Base-by-base conservation (phyloP, 208 protist genomes). In the Trypanosoma theileri region DNA sequence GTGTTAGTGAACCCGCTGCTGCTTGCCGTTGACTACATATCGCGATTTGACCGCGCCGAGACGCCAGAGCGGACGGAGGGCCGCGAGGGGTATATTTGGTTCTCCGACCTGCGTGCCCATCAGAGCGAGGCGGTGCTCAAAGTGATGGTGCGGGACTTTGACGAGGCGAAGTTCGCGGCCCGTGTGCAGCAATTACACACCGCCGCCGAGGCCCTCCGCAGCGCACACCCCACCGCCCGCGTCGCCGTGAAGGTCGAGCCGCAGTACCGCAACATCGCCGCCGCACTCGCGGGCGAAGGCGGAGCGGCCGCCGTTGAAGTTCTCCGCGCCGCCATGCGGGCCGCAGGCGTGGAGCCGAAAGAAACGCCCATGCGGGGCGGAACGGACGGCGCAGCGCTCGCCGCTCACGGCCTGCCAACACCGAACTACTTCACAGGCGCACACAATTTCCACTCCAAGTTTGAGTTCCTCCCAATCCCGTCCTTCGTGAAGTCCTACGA, bases 371-470 rank as follows among this genome's bases (percentile, higher is more conserved):
- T 95, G 89, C 84, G 89, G 12, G 89, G 89, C 24, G 89, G 89
- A 28, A 93, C 86, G 4, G 89, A 95, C 53, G 89, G 89, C 21
- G 86, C 86, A 6, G 89, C 84, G 13, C 81, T 95, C 26, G 86
- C 89, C 1, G 69, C 75, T 21, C 57, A 88, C 59, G 89, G 86
- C 3, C 66, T 93, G 31, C 65, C 91, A 26, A 93, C 86, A 19
- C 86, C 86, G 6, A 95, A 93, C 69, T 95, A 86, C 56, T 95
- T 95, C 66, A 95, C 89, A 12, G 89, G 89, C 12, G 86, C 86
- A 1, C 89, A 93, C 74, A 92, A 95, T 75, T 95, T 95, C 57
- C 89, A 95, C 75, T 93, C 86, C n/a, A 64, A 77, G 60, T 88
- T 82, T 62, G 90, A 95, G 71, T 95, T 93, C 56, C 62, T 95